Percentiles rank a stretch among this genome's conserved stretches.
These are phyloP conservation scores for Volvariella volvacea DNA, from an alignment of 1,284 basidiomycete genomes.

Conservation along the genomic window DNA sequence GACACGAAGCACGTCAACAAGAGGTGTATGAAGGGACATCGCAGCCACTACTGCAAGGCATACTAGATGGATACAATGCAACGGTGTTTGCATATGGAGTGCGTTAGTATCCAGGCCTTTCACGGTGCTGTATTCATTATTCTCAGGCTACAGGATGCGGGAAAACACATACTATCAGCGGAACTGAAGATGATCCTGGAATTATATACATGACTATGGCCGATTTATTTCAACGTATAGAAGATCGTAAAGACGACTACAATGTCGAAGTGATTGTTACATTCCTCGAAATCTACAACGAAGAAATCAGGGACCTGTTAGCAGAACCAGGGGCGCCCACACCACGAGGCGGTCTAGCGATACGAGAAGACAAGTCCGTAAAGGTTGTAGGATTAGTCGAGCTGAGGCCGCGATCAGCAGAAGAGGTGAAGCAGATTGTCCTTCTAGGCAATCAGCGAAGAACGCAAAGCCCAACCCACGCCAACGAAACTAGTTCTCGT, in stretches of 20 bases:
- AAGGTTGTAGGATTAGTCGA: constrained; percentile 84
- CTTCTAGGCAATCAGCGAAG: constrained; percentile 80
- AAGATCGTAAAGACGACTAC: constrained; percentile 77
- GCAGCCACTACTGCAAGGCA: constrained; percentile 73
- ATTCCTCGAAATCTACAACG: constrained; percentile 97
- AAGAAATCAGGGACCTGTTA: constrained; percentile 94
- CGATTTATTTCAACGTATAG: constrained; percentile 87
- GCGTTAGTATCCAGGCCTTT: constrained; percentile 29
- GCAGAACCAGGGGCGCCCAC: constrained; percentile 59
- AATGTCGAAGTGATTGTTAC: constrained; percentile 84
- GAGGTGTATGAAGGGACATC: constrained; percentile 85
- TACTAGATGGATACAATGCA: constrained; percentile 93
- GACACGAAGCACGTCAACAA: constrained; percentile 70
- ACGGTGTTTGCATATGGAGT: constrained; percentile 98
- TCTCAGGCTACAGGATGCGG: constrained; percentile 92
- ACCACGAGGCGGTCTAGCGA: constrained; percentile 79
- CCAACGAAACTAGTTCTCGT: constrained; percentile 91
- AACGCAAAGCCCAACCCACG: constrained; percentile 89
- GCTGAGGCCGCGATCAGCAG: constrained; percentile 71
- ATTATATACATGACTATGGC: constrained; percentile 97
- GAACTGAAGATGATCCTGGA: constrained; percentile 79
- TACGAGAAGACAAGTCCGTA: constrained; percentile 89
- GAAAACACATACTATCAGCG: constrained; percentile 97
- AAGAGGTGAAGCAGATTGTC: constrained; percentile 91
- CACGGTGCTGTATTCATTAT: constrained; percentile 9